Base-by-base conservation (phyloP, 352 stramenopile genomes). In the Aphanomyces invadans region DNA sequence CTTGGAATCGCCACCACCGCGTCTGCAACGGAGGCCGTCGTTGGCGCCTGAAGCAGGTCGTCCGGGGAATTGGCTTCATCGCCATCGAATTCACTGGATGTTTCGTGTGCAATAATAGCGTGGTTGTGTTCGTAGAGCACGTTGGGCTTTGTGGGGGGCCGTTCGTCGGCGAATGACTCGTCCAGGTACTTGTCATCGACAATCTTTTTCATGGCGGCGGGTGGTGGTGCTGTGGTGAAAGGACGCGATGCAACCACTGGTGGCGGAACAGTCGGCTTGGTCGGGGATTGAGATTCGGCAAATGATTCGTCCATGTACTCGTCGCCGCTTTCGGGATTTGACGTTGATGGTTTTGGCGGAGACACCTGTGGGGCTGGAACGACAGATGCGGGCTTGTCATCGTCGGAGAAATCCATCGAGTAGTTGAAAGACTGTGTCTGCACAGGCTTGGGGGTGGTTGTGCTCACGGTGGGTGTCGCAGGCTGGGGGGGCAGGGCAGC, bases 341-440 rank as follows among this genome's bases (percentile, higher is more conserved):
- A 25, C 17, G 2, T 33, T 10, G 15, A 7, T 10, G 5, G 45
- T 21, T 11, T 63, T 25, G 19, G 25, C 15, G 17, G 42, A 28
- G 38, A 10, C 19, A 26, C 1, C 19, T 11, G 26, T 46, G 52
- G 21, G 12, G n/a, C 52, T 17, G 33, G 36, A 29, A 11, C 26
- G 17, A n/a, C 11, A 3, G 26, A 2, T 17, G 23, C 23, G 29
- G 3, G 11, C 15, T 57, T 25, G 28, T 71, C 72, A 52, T 87
- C 77, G 1, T 90, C 78, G 4, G 76, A 79, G 56, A 90, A 88
- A 32, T 90, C 78, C 73, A 88, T 86, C 44, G 81, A 90, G 65
- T 88, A 90, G 62, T 88, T 73, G 46, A 83, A 87, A 19, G 70
- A 75, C 0, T 70, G 74, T 5, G 64, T 36, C 17, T 68, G 77